Evolutionary conservation across 495 filamentous ascomycete species (phyloP).

Genomic region (Aspergillus hancockii): DNA sequence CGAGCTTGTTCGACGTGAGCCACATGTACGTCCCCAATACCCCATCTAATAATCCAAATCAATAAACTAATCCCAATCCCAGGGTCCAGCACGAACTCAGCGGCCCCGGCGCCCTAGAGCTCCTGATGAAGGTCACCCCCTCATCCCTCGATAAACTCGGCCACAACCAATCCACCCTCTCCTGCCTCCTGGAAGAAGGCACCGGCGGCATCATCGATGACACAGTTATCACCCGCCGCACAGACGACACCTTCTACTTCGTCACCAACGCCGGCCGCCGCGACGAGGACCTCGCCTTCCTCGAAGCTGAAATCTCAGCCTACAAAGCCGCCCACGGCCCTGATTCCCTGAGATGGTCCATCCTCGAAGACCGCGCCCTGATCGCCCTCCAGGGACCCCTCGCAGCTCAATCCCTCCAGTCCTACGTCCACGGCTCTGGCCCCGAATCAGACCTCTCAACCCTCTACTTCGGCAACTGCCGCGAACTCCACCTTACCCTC

Average conservation of each 20-base stretch:
- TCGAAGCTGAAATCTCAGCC: constrained; percentile 61
- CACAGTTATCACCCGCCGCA: constrained; percentile 78
- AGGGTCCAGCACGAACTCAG: constrained; percentile 72
- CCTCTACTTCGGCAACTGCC: constrained; percentile 80
- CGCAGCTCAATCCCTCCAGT: constrained; percentile 63
- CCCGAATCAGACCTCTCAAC: constrained; percentile 58
- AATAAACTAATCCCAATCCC: constrained; percentile 15
- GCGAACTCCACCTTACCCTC: constrained; percentile 54
- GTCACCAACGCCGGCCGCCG: constrained; percentile 96
- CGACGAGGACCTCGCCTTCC: constrained; percentile 79
- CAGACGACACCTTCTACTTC: constrained; percentile 74
- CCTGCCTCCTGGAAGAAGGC: constrained; percentile 70
- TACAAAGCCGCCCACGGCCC: constrained; percentile 49
- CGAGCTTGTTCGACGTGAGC: constrained; percentile 84
- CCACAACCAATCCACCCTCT: constrained; percentile 70
- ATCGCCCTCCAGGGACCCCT: constrained; percentile 88
- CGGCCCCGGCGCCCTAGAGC: constrained; percentile 73
- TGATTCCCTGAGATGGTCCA: constrained; percentile 64
- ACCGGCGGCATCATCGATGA: constrained; percentile 95
- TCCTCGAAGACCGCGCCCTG: constrained; percentile 66
- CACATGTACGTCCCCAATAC: constrained; percentile 49
- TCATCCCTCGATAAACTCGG: constrained; percentile 58
- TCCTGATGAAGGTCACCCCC: constrained; percentile 82
- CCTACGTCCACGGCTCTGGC: constrained; percentile 47
- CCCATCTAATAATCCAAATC: neutral